Conservation (phyloP, 257 asterid species). For the Solanum dulcamara region DNA sequence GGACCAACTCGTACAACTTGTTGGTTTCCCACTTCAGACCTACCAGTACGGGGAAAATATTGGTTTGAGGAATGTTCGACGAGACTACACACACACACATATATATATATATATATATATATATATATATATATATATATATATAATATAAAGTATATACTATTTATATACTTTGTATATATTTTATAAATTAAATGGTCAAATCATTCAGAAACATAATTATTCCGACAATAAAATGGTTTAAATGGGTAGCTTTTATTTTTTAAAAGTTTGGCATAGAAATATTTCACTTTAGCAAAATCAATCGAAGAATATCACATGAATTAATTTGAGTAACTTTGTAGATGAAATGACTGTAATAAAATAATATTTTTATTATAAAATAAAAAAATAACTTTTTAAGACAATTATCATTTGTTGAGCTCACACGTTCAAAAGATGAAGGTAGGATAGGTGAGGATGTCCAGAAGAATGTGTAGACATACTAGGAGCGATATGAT, state of each 20-base stretch:
- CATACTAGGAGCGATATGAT: background rate
- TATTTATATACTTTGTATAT: background rate
- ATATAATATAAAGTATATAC: no score
- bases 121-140: no score
- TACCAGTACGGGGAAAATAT: no score
- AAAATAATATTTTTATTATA: background rate
- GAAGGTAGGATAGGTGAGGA: background rate
- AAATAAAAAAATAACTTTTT: background rate
- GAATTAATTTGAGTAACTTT: background rate
- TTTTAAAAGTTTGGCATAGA: background rate
- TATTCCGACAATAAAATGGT: background rate
- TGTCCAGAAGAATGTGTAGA: background rate
- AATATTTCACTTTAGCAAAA: background rate
- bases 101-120: no score
- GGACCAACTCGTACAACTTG: no score
- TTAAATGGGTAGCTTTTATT: background rate
- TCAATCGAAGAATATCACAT: background rate
- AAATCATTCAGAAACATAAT: no score
- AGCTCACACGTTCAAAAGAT: no score
- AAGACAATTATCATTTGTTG: background rate
- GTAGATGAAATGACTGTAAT: background rate
- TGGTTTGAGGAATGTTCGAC: no score
- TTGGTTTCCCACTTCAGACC: no score
- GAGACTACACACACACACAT: no score
- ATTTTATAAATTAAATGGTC: background rate